Evolutionary conservation across 331 rosid species (phyloP).

Genomic region (Saraca asoca): DNA sequence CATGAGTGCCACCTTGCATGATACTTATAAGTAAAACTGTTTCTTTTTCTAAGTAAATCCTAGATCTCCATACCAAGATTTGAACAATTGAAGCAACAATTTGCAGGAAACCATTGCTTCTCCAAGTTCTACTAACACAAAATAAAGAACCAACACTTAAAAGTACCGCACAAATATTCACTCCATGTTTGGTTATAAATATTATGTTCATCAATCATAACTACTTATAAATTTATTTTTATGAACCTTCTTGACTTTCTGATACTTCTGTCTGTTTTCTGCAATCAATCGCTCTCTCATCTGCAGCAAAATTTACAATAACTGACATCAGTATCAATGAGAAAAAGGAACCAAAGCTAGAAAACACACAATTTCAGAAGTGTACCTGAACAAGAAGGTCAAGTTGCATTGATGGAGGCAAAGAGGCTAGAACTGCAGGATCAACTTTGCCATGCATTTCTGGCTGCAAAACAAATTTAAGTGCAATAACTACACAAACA

Average conservation of each 20-base stretch:
- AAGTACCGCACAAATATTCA: slow-evolving; percentile 2
- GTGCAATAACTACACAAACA: slow-evolving; percentile 20
- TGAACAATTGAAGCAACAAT: neutral
- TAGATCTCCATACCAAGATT: neutral
- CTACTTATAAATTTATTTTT: slow-evolving; percentile 25
- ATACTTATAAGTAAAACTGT: neutral
- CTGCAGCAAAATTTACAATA: slow-evolving; percentile 45
- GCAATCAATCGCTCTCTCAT: slow-evolving; percentile 90
- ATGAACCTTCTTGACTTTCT: slow-evolving; percentile 92
- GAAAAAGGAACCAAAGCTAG: slow-evolving; percentile 24
- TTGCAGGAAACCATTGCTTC: slow-evolving; percentile 9
- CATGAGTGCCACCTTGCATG: slow-evolving; percentile 18
- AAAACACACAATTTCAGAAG: slow-evolving; percentile 22
- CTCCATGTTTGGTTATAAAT: neutral
- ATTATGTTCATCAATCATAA: slow-evolving; percentile 18
- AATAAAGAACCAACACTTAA: slow-evolving; percentile 15
- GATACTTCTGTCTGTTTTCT: slow-evolving; percentile 92
- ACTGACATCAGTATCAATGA: slow-evolving; percentile 25
- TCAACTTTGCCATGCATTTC: slow-evolving; percentile 75
- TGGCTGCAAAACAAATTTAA: slow-evolving; percentile 62
- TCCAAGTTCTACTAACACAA: neutral
- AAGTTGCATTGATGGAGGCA: slow-evolving; percentile 99
- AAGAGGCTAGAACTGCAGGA: slow-evolving; percentile 79
- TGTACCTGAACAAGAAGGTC: slow-evolving; percentile 92
- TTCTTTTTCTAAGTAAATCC: neutral